These are phyloP conservation scores for Vitis hybrid DNA, from an alignment of 177 flowering plant species.

Conservation along the genomic window DNA sequence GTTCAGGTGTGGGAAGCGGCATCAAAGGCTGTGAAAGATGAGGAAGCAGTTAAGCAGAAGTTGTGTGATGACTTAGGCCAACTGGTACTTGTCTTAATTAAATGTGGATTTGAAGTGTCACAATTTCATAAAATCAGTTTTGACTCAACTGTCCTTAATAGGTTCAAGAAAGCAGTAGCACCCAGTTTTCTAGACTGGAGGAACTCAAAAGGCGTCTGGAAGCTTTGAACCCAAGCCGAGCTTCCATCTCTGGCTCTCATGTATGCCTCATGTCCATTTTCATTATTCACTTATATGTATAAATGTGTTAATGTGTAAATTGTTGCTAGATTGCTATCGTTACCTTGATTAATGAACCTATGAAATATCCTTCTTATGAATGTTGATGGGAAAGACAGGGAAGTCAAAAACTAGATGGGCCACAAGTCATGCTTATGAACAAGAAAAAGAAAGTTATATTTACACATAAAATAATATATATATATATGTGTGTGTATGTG, in stretches of 20 bases:
- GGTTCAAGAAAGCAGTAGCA: conserved; percentile 87
- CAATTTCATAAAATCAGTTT: not conserved
- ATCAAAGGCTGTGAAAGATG: conserved; percentile 71
- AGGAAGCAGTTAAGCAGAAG: conserved; percentile 84
- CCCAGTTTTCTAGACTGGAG: conserved; percentile 84
- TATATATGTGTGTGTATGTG: no score
- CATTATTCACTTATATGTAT: not conserved
- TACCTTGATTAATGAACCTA: not conserved
- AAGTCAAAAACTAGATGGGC: no score
- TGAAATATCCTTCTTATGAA: not conserved
- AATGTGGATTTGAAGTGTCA: not conserved
- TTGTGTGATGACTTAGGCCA: conserved; percentile 85
- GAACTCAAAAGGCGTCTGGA: conserved; percentile 88
- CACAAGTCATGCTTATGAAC: no score
- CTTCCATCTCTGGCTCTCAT: conserved; percentile 40
- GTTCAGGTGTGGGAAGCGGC: conserved; percentile 84
- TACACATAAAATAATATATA: no score
- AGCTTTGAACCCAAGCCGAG: conserved; percentile 79
- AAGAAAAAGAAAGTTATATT: no score
- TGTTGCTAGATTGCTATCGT: not conserved
- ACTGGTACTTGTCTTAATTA: conserved; percentile 48
- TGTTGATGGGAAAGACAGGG: no score
- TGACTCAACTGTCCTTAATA: conserved; percentile 23
- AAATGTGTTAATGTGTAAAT: not conserved
- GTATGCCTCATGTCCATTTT: conserved; percentile 29